phyloP scores from a whole-genome alignment of 352 stramenopile species.

The Globisporangium alternatum region DNA sequence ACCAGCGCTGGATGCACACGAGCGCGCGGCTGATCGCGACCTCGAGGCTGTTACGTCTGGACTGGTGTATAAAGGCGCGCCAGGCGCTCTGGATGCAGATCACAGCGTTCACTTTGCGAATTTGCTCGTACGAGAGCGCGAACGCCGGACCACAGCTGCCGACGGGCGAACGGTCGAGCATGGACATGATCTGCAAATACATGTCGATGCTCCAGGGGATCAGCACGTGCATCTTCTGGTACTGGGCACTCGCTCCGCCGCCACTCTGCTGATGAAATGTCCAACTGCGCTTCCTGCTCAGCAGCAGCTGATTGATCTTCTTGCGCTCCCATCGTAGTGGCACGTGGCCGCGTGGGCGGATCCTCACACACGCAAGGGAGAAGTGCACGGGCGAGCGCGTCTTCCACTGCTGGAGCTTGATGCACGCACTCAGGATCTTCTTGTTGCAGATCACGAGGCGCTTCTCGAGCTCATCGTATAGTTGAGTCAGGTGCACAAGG shows the following conservation, averaged over 20 bases:
- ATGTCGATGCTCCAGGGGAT: conserved; percentile 79
- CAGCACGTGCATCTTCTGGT: conserved; percentile 59
- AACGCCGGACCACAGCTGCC: conserved; percentile 28
- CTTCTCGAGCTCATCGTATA: conserved; percentile 40
- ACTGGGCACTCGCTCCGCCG: conserved; percentile 9
- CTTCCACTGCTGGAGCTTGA: conserved; percentile 38
- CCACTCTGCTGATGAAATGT: background rate
- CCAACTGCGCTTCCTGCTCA: background rate
- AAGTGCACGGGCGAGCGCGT: conserved; percentile 11
- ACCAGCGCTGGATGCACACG: conserved; percentile 72
- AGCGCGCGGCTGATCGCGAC: conserved; percentile 48
- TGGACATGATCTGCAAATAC: conserved; percentile 61
- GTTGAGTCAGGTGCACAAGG: conserved; percentile 46
- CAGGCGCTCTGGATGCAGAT: conserved; percentile 56
- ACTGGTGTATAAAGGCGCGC: conserved; percentile 38
- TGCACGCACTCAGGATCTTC: conserved; percentile 50
- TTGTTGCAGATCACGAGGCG: conserved; percentile 60
- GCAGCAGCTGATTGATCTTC: conserved; percentile 21
- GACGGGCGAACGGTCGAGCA: conserved; percentile 24
- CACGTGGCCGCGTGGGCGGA: conserved; percentile 48
- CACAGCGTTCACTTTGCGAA: conserved; percentile 37
- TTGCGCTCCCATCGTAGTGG: conserved; percentile 38
- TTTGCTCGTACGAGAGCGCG: conserved; percentile 55
- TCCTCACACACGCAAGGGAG: conserved; percentile 29
- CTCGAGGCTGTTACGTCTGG: conserved; percentile 43